Evolutionary conservation across 257 asterid species (phyloP), one percentile per base, ranked within the genome.

Genomic region (Echites panduratus): DNA sequence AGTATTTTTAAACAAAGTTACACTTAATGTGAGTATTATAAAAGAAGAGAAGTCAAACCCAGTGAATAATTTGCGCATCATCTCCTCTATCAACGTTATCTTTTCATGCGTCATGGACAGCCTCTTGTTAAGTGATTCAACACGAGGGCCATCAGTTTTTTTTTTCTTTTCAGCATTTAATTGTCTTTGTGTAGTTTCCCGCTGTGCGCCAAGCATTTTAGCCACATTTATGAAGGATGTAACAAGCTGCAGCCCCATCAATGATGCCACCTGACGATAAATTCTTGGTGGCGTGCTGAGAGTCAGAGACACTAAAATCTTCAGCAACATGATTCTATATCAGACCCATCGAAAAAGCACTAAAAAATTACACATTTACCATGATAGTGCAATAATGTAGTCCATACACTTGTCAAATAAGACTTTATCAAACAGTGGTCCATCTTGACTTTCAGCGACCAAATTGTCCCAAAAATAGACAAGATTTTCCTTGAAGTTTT

Each of bases 211-310:
- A 79, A 95, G 97, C 79, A 83, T 79, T 86, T 90, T 95, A 59
- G 99, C 90, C 38, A 92, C 88, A 82, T 87, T 90, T 76, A 95
- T 92, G 87, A 92, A 95, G 81, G 99, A 95, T 52, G 96, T 86
- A 73, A 95, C 99, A 72, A 95, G 96, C 82, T 92, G 99, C 79
- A 95, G 96, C 62, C 99, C 99, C 90, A 92, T 87, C 82, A 95
- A 67, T 68, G 99, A 89, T 78, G 98, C 98, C 74, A 86, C 82
- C 80, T 85, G 96, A 64, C 99, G 99, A 81, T 87, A 95, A 78
- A 68, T 85, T 86, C 99, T 95, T 50, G 99, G 99, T 70, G 99
- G 99, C 66, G 99, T 95, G 82, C 99, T 95, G 86, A 56, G 74
- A 83, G 49, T 72, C 73, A 82, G 17, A 70, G 80, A 73, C 47